Base-by-base conservation (phyloP, 768 basidiomycete genomes). In the Calocybe indica region DNA sequence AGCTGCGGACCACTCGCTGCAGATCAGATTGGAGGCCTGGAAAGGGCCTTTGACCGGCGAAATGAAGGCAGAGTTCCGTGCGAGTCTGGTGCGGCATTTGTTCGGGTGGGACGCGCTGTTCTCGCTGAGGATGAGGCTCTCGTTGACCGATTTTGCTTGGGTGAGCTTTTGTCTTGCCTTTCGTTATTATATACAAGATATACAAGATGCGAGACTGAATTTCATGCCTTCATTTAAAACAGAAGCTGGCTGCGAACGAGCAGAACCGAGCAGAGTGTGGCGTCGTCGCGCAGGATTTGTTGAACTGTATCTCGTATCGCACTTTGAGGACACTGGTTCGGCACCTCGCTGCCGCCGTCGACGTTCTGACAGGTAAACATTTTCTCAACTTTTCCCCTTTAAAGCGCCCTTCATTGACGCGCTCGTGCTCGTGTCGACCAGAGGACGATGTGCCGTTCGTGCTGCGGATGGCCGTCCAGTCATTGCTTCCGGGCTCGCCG, bases 361-460 rank as follows among this genome's bases (percentile, higher is more conserved):
- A 60, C 32, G 54, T 68, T 38, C 64, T 85, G 9, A 64, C 69
- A 40, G 53, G 82, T 83, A 50, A 50, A 22, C 12, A 76, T 63
- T 34, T 45, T 38, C 33, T 46, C 49, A 50, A 13, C 9, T 31
- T 10, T 38, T n/a, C 40, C 28, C 31, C 40, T 41, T 44, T 51
- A 15, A 45, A 42, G 56, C 51, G 52, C 33, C 50, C 38, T 9
- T 38, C 40, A 22, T 42, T 44, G 48, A 22, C 22, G 22, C 22
- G 22, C 22, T 22, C 22, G 22, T 22, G 22, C 22, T 22, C 22
- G 22, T 22, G 22, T 22, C 22, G 22, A 22, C 22, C 55, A 88
- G 86, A 64, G 40, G 63, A 67, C 33, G 85, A 88, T 56, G 62
- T 81, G 40, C 79, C 80, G n/a, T 88, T 88, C 54, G 75, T 82